Evolutionary conservation across 2,329 filamentous ascomycete genomes (phyloP).

Genomic region (Ophiosphaerella narmari): DNA sequence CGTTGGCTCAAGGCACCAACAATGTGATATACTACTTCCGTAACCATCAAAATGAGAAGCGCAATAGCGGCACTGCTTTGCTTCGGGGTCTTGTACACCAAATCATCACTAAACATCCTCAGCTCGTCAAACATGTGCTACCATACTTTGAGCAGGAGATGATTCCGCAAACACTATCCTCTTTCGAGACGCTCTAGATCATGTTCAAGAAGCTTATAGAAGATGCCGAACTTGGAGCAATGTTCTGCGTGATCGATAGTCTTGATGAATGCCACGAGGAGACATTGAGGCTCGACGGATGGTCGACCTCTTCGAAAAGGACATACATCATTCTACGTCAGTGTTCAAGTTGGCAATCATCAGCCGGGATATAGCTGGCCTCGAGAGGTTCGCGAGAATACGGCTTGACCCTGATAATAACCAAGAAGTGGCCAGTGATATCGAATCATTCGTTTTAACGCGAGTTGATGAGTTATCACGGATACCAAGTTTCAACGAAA

Average conservation of each 20-base stretch:
- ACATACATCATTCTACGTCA: too few species aligned
- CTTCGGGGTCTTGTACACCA: neutral
- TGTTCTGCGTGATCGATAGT: neutral
- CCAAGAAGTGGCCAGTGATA: neutral
- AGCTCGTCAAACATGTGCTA: neutral
- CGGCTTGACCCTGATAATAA: neutral
- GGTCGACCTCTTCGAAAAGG: neutral
- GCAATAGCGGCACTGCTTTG: neutral
- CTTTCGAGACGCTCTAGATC: neutral
- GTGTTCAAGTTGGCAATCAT: neutral
- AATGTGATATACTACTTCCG: neutral
- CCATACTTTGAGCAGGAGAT: neutral
- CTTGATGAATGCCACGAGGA: neutral
- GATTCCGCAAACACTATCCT: neutral
- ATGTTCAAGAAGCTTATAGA: neutral
- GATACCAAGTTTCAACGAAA: neutral
- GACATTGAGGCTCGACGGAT: neutral
- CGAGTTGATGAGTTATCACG: neutral
- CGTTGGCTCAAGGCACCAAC: neutral
- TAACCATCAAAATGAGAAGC: neutral
- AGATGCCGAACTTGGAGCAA: neutral
- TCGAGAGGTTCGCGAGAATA: neutral
- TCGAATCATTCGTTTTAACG: neutral
- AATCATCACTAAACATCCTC: neutral
- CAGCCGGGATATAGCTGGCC: neutral